Evolutionary conservation across 2,329 filamentous ascomycete species (phyloP), one percentile per base, ranked within the genome.

Genomic region (Fusarium graminum): DNA sequence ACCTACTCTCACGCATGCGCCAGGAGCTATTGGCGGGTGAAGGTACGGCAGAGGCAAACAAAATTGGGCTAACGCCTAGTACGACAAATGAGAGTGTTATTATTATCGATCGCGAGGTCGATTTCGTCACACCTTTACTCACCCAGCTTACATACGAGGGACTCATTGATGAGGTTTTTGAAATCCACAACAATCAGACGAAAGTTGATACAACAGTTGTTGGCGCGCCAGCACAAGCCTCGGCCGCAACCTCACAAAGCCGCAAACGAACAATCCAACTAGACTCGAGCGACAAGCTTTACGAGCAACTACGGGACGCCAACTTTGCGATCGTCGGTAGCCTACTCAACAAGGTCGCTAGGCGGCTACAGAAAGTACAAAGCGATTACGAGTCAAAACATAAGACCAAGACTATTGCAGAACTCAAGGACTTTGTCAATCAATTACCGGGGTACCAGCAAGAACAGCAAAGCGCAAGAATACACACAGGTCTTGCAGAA

Each of bases 91-190:
- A 99, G 77, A 97, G 91, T 74, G 83, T 97, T 60, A 94, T 99
- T 72, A 91, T 99, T 62, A 93, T 99, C 54, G 95, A 99, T 77
- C 91, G 95, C 47, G 94, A 97, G 75, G 91, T 97, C 54, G 95
- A 99, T 77, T 93, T 95, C 73, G 92, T 94, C 16, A 97, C 95
- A 1, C 90, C 92, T 1, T 84, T 99, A 16, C 88, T 99, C 52
- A 98, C 94, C 1, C 95, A 99, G 76, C 82, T 99, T 63, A 99
- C 95, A 2, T 99, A 99, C 74, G 94, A 99, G 79, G 95, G 95
- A 5, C 83, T 99, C 26, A 90, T 99, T 52, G 96, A 99, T 74
- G 95, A 99, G 76, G 86, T 95, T 16, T 96, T 97, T 74, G 90
- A 91, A 30, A 97, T 99, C 63, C 88, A 92, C 67, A 91, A 97